Evolutionary conservation across 495 filamentous ascomycete genomes (phyloP).

Genomic region (Podospora sp.): DNA sequence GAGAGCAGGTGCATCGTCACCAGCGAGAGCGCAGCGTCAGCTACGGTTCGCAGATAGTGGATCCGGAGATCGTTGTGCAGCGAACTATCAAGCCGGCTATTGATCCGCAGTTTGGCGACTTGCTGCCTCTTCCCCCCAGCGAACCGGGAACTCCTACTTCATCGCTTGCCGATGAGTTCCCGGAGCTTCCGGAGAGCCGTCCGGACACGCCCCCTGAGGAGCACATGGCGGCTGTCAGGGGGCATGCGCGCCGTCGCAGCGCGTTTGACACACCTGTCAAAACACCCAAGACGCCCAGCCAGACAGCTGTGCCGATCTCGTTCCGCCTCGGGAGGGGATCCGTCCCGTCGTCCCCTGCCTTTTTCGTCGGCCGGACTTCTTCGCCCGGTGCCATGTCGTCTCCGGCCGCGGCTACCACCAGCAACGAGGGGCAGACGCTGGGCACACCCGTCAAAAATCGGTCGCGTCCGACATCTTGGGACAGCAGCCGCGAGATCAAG

Average conservation of each 20-base stretch:
- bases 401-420: conserved; percentile 42
- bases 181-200: conserved; percentile 55
- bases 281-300: conserved; percentile 51
- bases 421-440: conserved; percentile 31
- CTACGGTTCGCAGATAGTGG: conserved; percentile 43
- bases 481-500: conserved; percentile 50
- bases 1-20: conserved; percentile 6
- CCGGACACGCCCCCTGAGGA: conserved; percentile 50
- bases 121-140: conserved; percentile 58
- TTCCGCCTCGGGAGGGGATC: conserved; percentile 51
- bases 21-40: conserved; percentile 31
- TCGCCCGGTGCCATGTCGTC: conserved; percentile 26
- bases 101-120: conserved; percentile 58
- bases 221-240: conserved; percentile 27
- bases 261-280: conserved; percentile 47
- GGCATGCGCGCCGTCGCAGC: conserved; percentile 43
- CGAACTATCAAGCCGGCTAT: conserved; percentile 58
- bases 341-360: conserved; percentile 46
- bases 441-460: conserved; percentile 31
- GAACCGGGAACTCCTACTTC: conserved; percentile 47
- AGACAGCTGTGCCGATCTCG: conserved; percentile 54
- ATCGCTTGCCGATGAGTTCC: conserved; percentile 38
- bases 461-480: conserved; percentile 54
- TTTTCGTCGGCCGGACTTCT: conserved; percentile 26
- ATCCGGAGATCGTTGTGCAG: conserved; percentile 53